These are phyloP conservation scores for Lanzia echinophila DNA, from an alignment of 2,329 filamentous ascomycete species.

Conservation along the genomic window DNA sequence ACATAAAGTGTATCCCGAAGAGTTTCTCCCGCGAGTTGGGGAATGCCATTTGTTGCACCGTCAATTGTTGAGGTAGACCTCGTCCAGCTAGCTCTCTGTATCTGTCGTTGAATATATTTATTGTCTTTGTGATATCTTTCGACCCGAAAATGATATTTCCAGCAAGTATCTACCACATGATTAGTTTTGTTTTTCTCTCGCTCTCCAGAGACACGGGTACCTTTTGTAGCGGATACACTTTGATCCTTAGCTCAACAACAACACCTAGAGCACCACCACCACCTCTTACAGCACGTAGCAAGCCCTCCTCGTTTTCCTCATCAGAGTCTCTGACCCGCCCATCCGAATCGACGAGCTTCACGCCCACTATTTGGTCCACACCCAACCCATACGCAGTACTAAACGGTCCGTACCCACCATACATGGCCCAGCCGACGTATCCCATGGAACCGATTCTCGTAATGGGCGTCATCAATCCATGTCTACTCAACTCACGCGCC, in stretches of 20 bases:
- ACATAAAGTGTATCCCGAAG: conserved; percentile 28
- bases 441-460: conserved; percentile 28
- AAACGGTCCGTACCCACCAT: conserved; percentile 33
- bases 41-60: conserved; percentile 26
- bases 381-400: conserved; percentile 31
- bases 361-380: conserved; percentile 33
- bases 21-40: conserved; percentile 29
- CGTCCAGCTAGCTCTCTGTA: conserved; percentile 21
- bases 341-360: conserved; percentile 34
- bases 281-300: conserved; percentile 36
- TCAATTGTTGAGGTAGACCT: conserved; percentile 19
- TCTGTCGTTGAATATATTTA: conserved; percentile 23
- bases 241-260: conserved; percentile 36
- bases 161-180: conserved; percentile 21
- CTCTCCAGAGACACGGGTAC: conserved; percentile 13
- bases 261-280: conserved; percentile 36
- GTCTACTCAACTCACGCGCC: conserved; percentile 22
- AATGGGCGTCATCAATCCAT: conserved; percentile 28
- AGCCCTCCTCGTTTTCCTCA: conserved; percentile 17
- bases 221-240: conserved; percentile 32
- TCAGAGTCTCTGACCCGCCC: conserved; percentile 35
- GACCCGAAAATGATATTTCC: conserved; percentile 32
- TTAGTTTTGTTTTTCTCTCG: background rate
- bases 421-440: conserved; percentile 32
- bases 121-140: conserved; percentile 23